Evolutionary conservation across 495 filamentous ascomycete species (phyloP), one percentile per base, ranked within the genome.

Genomic region (Glonium stellatum): DNA sequence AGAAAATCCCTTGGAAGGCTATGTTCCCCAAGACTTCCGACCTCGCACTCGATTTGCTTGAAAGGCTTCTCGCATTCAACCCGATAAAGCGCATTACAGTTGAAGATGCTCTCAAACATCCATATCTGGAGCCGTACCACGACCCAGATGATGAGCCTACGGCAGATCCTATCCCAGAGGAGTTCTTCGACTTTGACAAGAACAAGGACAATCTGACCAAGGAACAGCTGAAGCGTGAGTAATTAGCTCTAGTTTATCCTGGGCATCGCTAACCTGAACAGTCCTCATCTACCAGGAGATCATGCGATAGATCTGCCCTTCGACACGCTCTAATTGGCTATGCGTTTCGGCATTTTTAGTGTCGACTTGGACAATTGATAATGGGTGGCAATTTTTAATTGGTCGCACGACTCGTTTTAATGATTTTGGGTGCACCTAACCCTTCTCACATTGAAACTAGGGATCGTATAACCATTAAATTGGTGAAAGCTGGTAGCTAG

Each of bases 121-220:
- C 95, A 6, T 99, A 99, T 74, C 82, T 99, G 36, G 95, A 97
- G 75, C 93, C 95, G 2, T 99, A 99, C 75, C 95, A 99, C 73
- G 95, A 99, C 71, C 95, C 95, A 15, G 95, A 97, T 65, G 95
- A 99, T 73, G 95, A 99, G 82, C 95, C 95, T 42, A 96, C 89
- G 15, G 95, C 95, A 11, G 85, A 88, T 12, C 90, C 95, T 15
- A 99, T 99, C 66, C 95, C 95, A 0, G 91, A 97, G 69, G 91
- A 95, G 69, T 99, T 99, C 82, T 99, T 99, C 73, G 93, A 97
- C 74, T 99, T 99, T 71, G 95, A 99, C 77, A 96, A 96, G 81
- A 93, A 96, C 78, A 99, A 99, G 85, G 95, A 99, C 73, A 90
- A 86, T 60, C 78, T 99, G 63, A 96, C 87, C 79, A 99, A 99